These are phyloP conservation scores for Testicularia cyperi DNA, from an alignment of 1,284 basidiomycete species.

Conservation along the genomic window DNA sequence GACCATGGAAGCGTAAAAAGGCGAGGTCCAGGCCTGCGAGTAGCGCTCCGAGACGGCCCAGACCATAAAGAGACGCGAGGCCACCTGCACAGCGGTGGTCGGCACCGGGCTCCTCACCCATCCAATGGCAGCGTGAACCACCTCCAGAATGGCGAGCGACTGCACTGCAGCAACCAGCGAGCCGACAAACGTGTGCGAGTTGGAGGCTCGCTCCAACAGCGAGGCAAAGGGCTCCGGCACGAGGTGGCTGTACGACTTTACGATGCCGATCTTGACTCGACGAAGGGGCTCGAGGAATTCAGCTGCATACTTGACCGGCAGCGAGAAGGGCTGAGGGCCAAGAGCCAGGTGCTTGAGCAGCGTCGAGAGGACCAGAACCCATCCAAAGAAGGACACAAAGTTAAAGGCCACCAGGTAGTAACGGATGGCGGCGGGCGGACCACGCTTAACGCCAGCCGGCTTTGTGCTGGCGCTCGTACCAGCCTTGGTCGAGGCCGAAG, in stretches of 20 bases:
- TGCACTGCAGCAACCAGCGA: constrained; percentile 46
- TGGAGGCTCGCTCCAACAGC: constrained; percentile 39
- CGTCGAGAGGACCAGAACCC: constrained; percentile 44
- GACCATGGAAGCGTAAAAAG: constrained; percentile 87
- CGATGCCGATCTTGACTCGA: constrained; percentile 34
- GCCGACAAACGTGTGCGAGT: constrained; percentile 43
- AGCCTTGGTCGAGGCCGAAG: constrained; percentile 10
- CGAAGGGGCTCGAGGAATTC: constrained; percentile 37
- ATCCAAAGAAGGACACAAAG: constrained; percentile 51
- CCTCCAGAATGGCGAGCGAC: constrained; percentile 49
- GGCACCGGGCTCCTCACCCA: constrained; percentile 81
- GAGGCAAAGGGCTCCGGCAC: constrained; percentile 27
- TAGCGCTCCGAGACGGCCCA: constrained; percentile 67
- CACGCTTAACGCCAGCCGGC: constrained; percentile 2
- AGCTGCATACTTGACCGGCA: constrained; percentile 19
- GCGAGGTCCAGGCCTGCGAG: constrained; percentile 63
- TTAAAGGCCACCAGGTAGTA: constrained; percentile 48
- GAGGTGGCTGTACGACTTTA: constrained; percentile 32
- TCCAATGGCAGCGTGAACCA: constrained; percentile 74
- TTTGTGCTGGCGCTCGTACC: constrained; percentile 3
- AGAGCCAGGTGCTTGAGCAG: constrained; percentile 46
- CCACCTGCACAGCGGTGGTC: constrained; percentile 83
- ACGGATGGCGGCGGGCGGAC: constrained; percentile 21
- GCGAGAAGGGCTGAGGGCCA: constrained; percentile 33
- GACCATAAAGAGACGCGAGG: constrained; percentile 79